Percentiles rank a stretch among this genome's conserved stretches.
Conservation (phyloP, 2,329 filamentous ascomycete species). For the Beauveria caledonica region DNA sequence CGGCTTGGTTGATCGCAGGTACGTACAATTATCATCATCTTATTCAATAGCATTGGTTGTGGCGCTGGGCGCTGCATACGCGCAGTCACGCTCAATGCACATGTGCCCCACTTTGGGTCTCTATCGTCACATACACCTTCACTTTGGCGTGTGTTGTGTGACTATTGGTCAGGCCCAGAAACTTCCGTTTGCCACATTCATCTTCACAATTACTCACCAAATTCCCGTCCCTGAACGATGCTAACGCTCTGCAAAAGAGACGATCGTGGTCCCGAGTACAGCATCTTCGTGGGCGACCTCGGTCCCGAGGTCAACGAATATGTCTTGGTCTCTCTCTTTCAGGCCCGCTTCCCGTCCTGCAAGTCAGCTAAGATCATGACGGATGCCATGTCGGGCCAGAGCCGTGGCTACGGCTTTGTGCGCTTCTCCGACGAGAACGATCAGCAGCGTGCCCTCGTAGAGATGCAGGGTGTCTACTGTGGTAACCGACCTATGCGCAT, state of each 20-base stretch:
- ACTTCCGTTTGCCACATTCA: slow-evolving; percentile 4
- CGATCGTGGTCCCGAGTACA: slow-evolving; percentile 91
- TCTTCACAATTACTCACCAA: background rate
- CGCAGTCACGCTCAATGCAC: background rate
- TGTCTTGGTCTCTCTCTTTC: slow-evolving; percentile 93
- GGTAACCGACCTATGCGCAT: slow-evolving; percentile 98
- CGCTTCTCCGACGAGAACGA: slow-evolving; percentile 93
- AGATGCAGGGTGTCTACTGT: slow-evolving; percentile 99
- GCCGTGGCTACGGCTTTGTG: slow-evolving; percentile 94
- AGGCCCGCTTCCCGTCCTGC: slow-evolving; percentile 91
- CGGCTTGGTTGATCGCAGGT: slow-evolving; percentile 88
- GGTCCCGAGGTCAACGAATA: slow-evolving; percentile 99
- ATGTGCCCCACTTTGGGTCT: slow-evolving; percentile 6
- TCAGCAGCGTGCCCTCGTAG: slow-evolving; percentile 87
- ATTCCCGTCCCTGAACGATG: background rate
- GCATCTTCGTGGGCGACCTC: slow-evolving; percentile 95
- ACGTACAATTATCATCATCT: slow-evolving; percentile 23
- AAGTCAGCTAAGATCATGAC: slow-evolving; percentile 99
- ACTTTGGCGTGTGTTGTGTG: background rate
- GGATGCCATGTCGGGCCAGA: slow-evolving; percentile 95
- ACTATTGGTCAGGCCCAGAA: background rate
- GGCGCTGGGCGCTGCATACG: background rate
- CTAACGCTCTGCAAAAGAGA: slow-evolving; percentile 48
- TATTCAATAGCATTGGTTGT: background rate
- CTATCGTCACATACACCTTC: slow-evolving; percentile 1